These are phyloP conservation scores for Pseudocohnilembus persalinus DNA, from an alignment of 169 alveolate genomes.

Conservation along the genomic window DNA sequence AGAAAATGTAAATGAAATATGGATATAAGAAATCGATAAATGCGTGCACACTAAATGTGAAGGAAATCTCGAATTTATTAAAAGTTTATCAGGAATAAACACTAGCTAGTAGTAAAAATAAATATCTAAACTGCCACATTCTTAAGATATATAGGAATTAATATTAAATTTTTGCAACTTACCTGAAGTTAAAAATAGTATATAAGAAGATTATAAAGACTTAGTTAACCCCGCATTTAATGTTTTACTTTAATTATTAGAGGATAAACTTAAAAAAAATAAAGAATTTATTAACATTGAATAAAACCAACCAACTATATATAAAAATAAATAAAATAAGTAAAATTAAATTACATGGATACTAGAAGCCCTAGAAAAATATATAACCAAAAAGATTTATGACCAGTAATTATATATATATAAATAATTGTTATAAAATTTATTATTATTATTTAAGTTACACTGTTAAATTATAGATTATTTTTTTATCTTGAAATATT, in stretches of 20 bases:
- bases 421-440: no score
- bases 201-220: conserved; percentile 20
- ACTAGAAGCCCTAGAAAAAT: conserved; percentile 10
- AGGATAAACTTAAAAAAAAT: neutral
- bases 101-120: conserved; percentile 4
- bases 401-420: conserved; percentile 42
- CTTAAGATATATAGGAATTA: conserved; percentile 27
- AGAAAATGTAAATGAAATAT: conserved; percentile 29
- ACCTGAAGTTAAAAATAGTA: conserved; percentile 23
- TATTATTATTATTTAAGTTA: no score
- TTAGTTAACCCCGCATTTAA: conserved; percentile 12
- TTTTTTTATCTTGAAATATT: no score
- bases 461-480: no score
- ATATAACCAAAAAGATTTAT: conserved; percentile 27
- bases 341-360: neutral
- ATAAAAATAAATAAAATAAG: no score
- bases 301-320: neutral
- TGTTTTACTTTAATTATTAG: conserved; percentile 23
- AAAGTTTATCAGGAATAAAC: neutral
- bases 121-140: conserved; percentile 11
- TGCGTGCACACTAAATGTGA: conserved; percentile 27
- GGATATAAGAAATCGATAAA: conserved; percentile 2
- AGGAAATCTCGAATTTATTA: conserved; percentile 30
- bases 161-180: conserved; percentile 27
- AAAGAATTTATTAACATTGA: neutral